Base-by-base conservation (phyloP, 1,139 yeast genomes). In the Hansenula sp. region DNA sequence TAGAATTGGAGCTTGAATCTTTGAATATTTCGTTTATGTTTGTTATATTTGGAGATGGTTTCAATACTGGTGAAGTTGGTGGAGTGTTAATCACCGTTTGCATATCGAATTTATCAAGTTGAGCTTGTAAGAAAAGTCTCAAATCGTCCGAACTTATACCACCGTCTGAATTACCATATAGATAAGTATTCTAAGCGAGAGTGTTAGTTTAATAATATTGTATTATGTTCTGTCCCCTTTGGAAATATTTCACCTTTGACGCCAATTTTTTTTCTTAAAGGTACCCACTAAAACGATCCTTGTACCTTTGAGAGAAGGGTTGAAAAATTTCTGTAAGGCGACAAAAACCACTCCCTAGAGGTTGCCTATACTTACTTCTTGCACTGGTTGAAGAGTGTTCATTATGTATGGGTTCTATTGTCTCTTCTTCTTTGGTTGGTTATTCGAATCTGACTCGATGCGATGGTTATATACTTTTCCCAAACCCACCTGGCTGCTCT, bases 21-120 rank as follows among this genome's bases (percentile, higher is more conserved):
- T 49, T 44, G 32, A 42, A 49, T 19, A 51, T 39, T 32, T 46
- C 49, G 26, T 41, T 50, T 17, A 51, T 49, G 38, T 51, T 51
- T 19, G 44, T 38, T 5, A 51, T 36, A 34, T 49, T 48, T 24
- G 55, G 55, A 1, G 55, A 51, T 0, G 51, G 38, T 22, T 38
- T 36, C 14, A 51, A 36, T 31, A 39, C 39, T 6, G 51, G 48
- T 20, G 39, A 36, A 12, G 42, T 41, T 2, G 36, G 33, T 19
- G 29, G 29, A 18, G 35, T 33, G 6, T 27, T 27, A 2, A 31
- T 20, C 20, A 35, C 37, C 1, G 36, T 34, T 19, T 14, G 18
- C 37, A 34, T 38, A n/a, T 38, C 41, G 14, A 38, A 30, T 4
- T 30, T 24, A 9, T 29, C 34, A 3, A 38, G 35, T 22, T 34